Evolutionary conservation across 306 rosid species (phyloP), one percentile per base, ranked within the genome.

Genomic region (Astragalus glycyphyllos): DNA sequence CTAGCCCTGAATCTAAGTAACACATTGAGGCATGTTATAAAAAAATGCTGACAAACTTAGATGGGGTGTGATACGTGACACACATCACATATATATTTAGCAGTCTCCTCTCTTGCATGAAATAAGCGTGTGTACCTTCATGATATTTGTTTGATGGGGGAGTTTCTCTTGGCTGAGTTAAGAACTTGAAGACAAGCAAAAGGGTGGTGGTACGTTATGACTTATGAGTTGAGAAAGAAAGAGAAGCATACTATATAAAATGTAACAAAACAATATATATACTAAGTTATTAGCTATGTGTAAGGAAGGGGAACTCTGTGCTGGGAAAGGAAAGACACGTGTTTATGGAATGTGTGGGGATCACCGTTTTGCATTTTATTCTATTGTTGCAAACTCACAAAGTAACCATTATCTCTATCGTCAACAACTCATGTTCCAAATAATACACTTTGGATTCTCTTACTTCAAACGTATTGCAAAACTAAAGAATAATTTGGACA

Each of bases 241-340:
- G 0, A 12, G 17, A 32, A 58, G 14, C 50, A 58, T 17, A 53
- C 29, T 32, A 10, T 15, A 56, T 23, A 50, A 49, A 20, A 20
- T 20, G 23, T n/a, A n/a, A n/a, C n/a, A n/a, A n/a, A n/a, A n/a
- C n/a, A n/a, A n/a, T n/a, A n/a, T n/a, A n/a, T n/a, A n/a, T n/a
- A n/a, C n/a, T n/a, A n/a, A 26, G 31, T 26, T 26, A 26, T 26
- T 1, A 26, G 31, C 3, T 26, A 26, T 75, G 4, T 20, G 34
- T 20, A 48, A 35, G 59, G 16, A 65, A 56, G 11, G 14, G 53
- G 29, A 60, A 53, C 48, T 45, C 9, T 58, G 9, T 54, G 56
- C 10, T 8, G 48, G 70, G 45, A 59, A 46, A 5, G 35, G 35
- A 65, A 69, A 58, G 73, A 66, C 77, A 71, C 77, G 84, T 79